Evolutionary conservation across 2,329 filamentous ascomycete species (phyloP).

Genomic region (Penicillium sp.): DNA sequence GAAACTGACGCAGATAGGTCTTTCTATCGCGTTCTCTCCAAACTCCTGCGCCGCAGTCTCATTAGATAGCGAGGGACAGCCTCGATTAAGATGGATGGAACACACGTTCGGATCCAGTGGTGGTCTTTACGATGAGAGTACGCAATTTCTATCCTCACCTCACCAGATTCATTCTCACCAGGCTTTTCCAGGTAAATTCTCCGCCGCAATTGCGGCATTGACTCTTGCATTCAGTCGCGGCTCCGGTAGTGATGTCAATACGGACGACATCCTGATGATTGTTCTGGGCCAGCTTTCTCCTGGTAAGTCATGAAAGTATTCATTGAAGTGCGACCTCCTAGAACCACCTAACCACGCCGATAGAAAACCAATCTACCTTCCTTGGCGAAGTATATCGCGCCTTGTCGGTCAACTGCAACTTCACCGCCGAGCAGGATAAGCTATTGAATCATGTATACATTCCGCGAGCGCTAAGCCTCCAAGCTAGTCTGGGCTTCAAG

Average conservation of each 20-base stretch:
- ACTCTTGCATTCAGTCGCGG: conserved; percentile 56
- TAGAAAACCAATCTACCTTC: conserved; percentile 65
- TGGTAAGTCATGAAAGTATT: conserved; percentile 28
- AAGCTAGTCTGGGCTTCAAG: conserved; percentile 74
- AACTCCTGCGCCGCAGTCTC: conserved; percentile 45
- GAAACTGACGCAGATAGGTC: conserved; percentile 31
- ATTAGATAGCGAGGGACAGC: conserved; percentile 43
- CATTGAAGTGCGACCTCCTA: background rate
- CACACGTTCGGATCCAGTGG: conserved; percentile 43
- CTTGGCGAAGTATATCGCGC: conserved; percentile 68
- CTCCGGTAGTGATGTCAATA: conserved; percentile 53
- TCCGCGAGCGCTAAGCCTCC: conserved; percentile 74
- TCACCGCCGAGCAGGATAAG: conserved; percentile 75
- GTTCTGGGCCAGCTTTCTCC: conserved; percentile 57
- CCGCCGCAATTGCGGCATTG: conserved; percentile 63
- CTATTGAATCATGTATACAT: conserved; percentile 73
- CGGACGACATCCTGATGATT: conserved; percentile 70
- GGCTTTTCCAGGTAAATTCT: conserved; percentile 40
- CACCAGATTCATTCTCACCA: background rate
- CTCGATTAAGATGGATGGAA: conserved; percentile 42
- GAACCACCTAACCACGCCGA: conserved; percentile 28
- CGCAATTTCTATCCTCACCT: conserved; percentile 1
- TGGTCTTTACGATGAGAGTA: conserved; percentile 43
- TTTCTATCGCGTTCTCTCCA: conserved; percentile 47
- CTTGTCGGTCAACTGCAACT: conserved; percentile 75